Evolutionary conservation across 306 rosid species (phyloP).

Genomic region (Glycyrrhiza uralensis): DNA sequence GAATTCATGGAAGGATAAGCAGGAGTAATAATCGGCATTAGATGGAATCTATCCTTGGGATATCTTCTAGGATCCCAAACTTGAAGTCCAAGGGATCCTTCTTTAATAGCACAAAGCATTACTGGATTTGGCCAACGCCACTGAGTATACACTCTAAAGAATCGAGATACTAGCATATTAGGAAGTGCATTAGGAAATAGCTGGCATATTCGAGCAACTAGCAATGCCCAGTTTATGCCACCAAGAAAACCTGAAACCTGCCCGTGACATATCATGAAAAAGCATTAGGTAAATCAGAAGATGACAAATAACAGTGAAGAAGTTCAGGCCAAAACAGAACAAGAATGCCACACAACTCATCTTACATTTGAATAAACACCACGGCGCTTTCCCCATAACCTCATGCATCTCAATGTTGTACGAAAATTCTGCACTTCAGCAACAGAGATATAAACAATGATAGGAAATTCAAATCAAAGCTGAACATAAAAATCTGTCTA

Average conservation of each 20-base stretch:
- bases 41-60: constrained; percentile 70
- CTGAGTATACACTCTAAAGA: constrained; percentile 85
- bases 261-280: constrained; percentile 29
- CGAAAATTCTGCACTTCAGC: constrained; percentile 68
- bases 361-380: constrained; percentile 95
- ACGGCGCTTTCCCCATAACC: constrained; percentile 85
- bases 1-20: constrained; percentile 97
- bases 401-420: constrained; percentile 89
- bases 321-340: not conserved
- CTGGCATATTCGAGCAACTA: constrained; percentile 97
- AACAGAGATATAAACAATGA: constrained; percentile 31
- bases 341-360: not conserved
- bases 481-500: not conserved
- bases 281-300: constrained; percentile 8
- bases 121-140: constrained; percentile 99
- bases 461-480: not conserved
- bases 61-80: constrained; percentile 96
- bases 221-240: constrained; percentile 96
- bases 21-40: constrained; percentile 97
- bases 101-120: constrained; percentile 76
- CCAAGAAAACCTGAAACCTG: constrained; percentile 99
- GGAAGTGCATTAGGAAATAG: constrained; percentile 95
- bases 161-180: constrained; percentile 86
- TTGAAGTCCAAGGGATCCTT: constrained; percentile 84
- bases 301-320: not conserved